Base-by-base conservation (phyloP, 345 rosid species). In the Rhodomyrtus tomentosa region DNA sequence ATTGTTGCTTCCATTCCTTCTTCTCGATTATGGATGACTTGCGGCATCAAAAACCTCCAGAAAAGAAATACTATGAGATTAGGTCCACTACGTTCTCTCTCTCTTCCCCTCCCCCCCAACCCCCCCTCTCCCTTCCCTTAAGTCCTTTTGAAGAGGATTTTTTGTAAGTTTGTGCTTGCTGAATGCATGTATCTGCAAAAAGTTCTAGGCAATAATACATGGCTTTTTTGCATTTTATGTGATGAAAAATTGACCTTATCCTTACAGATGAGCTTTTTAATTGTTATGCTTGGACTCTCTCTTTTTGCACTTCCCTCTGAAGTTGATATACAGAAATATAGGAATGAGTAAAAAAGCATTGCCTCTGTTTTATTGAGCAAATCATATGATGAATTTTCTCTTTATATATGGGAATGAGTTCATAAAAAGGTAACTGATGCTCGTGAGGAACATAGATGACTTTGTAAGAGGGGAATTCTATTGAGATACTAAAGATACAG, bases 1-100 rank as follows among this genome's bases (percentile, higher is more conserved):
- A 95, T 89, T 92, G 94, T 86, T 93, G 94, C 82, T 92, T 86
- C 83, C 93, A 95, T 91, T 94, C 99, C 82, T 97, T 94, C 86
- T 88, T 91, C 87, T 93, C 98, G 0, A 13, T 91, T 59, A 92
- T 94, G 98, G 94, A 94, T 84, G 99, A 97, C 25, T 91, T 95
- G 87, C 87, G 81, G 86, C 86, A 85, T 48, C 86, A 89, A 74
- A 88, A 84, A 29, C 87, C 92, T 51, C 59, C 88, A 15, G 94
- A 89, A 89, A 90, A 89, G 87, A 92, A 91, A 48, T 93, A 92
- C 85, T 93, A 95, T 53, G 99, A 95, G 89, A 95, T 97, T 87
- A 95, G 98, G 99, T 97, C 85, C 89, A 50, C 22, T n/a, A n/a
- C 5, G 5, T 38, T 52, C 6, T 16, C 38, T 1, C 0, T 32